Percentiles rank a stretch among this genome's conserved stretches.
phyloP scores from a whole-genome alignment of 1,284 basidiomycete genomes.

The Kwoniella shivajii region DNA sequence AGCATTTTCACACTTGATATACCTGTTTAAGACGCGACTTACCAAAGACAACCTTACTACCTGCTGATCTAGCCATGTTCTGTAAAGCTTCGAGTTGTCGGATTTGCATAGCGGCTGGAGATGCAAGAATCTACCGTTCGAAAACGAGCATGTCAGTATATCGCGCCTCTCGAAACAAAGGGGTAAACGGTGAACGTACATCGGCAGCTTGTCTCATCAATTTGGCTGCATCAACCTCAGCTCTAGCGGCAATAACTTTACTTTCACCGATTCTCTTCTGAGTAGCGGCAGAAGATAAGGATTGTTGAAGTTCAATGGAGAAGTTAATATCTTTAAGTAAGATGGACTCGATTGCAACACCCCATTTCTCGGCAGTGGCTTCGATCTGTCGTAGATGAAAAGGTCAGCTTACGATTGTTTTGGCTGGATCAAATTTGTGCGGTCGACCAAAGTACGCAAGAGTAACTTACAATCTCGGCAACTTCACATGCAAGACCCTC shows the following conservation, averaged over 20 bases:
- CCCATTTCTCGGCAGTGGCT: conserved; percentile 75
- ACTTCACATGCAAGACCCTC: conserved; percentile 96
- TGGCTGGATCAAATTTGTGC: too few species aligned
- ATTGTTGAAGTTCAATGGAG: conserved; percentile 85
- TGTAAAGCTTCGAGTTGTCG: conserved; percentile 86
- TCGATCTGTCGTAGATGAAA: conserved; percentile 41
- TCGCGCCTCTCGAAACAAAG: neutral
- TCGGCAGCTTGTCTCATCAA: conserved; percentile 71
- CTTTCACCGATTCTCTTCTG: conserved; percentile 89
- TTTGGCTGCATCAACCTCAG: conserved; percentile 90
- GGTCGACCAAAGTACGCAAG: too few species aligned
- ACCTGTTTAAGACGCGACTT: conserved; percentile 12
- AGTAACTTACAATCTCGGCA: conserved; percentile 76
- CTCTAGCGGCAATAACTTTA: conserved; percentile 91
- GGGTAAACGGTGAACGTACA: conserved; percentile 3
- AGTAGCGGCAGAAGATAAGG: conserved; percentile 87
- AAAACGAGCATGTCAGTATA: neutral
- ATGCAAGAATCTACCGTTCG: conserved; percentile 74
- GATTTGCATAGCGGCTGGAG: conserved; percentile 95
- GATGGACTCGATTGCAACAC: conserved; percentile 91
- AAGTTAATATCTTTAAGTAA: conserved; percentile 78
- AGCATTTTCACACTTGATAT: too few species aligned
- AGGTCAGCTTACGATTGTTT: neutral
- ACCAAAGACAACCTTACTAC: conserved; percentile 85
- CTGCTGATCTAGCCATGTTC: conserved; percentile 69